These are phyloP conservation scores for Paspalum notatum DNA, from an alignment of 176 grass and related monocot genomes.

Conservation along the genomic window DNA sequence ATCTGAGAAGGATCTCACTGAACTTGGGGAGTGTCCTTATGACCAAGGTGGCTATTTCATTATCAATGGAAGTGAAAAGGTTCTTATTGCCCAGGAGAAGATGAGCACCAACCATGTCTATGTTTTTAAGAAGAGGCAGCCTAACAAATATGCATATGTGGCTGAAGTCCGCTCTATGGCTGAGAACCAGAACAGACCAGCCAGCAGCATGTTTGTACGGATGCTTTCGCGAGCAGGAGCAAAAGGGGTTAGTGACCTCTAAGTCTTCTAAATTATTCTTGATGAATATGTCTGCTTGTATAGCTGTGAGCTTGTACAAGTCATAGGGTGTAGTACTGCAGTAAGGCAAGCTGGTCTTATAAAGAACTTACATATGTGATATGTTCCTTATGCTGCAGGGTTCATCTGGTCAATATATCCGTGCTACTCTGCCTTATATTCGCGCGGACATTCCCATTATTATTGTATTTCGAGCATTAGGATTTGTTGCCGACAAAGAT, in stretches of 20 bases:
- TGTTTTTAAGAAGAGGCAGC: slow-evolving; percentile 99
- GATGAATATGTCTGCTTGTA: slow-evolving; percentile 24
- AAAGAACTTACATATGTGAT: not conserved
- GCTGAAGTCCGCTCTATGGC: slow-evolving; percentile 95
- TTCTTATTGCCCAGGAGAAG: slow-evolving; percentile 98
- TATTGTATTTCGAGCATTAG: slow-evolving; percentile 94
- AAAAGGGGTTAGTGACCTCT: slow-evolving; percentile 72
- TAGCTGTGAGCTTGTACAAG: slow-evolving; percentile 14
- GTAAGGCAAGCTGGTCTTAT: slow-evolving; percentile 5
- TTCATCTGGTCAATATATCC: slow-evolving; percentile 97
- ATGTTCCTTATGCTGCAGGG: slow-evolving; percentile 54
- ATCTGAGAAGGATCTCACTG: slow-evolving; percentile 93
- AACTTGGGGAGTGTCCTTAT: slow-evolving; percentile 95
- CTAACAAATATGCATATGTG: slow-evolving; percentile 94
- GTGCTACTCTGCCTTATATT: slow-evolving; percentile 97
- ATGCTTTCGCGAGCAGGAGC: slow-evolving; percentile 95
- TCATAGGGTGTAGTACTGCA: not conserved
- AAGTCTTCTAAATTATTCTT: slow-evolving; percentile 26
- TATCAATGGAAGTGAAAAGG: slow-evolving; percentile 97
- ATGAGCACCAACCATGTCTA: slow-evolving; percentile 99
- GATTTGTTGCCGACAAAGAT: slow-evolving; percentile 99
- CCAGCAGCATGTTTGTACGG: slow-evolving; percentile 97
- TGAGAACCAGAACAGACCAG: slow-evolving; percentile 92
- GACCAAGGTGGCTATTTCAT: slow-evolving; percentile 98
- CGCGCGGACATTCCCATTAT: slow-evolving; percentile 96